A percentile compares a stretch with the other conserved stretches of the same genome.
Evolutionary conservation across 805 yeast species (phyloP).

Genomic region (Kodamaea kaohsiungensis): DNA sequence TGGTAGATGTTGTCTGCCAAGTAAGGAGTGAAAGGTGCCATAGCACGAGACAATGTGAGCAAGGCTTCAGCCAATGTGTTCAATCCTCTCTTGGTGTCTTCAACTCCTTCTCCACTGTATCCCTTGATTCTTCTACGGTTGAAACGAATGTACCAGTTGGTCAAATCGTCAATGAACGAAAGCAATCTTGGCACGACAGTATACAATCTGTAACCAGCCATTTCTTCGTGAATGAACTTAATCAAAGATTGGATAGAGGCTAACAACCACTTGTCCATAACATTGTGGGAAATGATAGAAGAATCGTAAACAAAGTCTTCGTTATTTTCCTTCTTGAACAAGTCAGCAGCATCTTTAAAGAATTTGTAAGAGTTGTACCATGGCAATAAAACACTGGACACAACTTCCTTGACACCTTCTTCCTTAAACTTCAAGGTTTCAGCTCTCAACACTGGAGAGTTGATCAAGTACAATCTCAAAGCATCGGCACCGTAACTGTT

Average conservation of each 20-base stretch:
- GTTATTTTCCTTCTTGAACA: conserved; percentile 74
- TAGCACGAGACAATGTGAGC: conserved; percentile 85
- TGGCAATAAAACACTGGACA: conserved; percentile 91
- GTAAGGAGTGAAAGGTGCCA: conserved; percentile 99
- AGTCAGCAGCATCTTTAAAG: conserved; percentile 89
- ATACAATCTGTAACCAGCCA: conserved; percentile 86
- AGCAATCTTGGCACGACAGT: conserved; percentile 94
- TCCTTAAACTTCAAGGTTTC: conserved; percentile 96
- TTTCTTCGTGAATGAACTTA: conserved; percentile 82
- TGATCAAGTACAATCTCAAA: conserved; percentile 89
- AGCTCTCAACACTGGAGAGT: conserved; percentile 96
- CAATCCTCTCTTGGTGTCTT: conserved; percentile 82
- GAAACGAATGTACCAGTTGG: conserved; percentile 98
- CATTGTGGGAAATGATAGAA: conserved; percentile 66
- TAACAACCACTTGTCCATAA: conserved; percentile 96
- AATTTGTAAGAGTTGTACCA: conserved; percentile 99
- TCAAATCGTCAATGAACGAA: conserved; percentile 86
- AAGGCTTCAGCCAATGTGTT: conserved; percentile 90
- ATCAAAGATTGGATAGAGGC: conserved; percentile 95
- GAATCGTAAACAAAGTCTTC: conserved; percentile 75
- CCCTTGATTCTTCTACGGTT: conserved; percentile 98
- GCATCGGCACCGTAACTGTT: conserved; percentile 97
- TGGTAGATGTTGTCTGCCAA: conserved; percentile 87
- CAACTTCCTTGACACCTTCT: conserved; percentile 98
- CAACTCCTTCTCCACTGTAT: conserved; percentile 66